Conservation (phyloP, 2,329 filamentous ascomycete species). For the Emydomyces testavorans region DNA sequence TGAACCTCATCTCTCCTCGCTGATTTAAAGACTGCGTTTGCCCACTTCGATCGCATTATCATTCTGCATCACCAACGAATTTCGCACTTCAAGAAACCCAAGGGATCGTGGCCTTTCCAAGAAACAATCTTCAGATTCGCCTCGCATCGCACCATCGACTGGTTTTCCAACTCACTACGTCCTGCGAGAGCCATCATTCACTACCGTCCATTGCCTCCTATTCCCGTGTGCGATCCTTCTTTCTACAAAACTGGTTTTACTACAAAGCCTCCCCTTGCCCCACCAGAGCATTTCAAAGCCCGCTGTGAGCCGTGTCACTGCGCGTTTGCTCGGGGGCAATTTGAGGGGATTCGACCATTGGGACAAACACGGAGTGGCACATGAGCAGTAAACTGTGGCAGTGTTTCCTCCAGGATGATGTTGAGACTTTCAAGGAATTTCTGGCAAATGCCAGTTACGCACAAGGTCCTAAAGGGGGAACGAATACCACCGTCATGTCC, state of each 20-base stretch:
- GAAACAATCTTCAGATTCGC: not conserved
- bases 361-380: conserved; percentile 39
- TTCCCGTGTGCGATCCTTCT: too few relatives aligned
- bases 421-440: conserved; percentile 84
- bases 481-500: conserved; percentile 20
- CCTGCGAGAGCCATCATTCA: not conserved
- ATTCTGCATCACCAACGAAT: not conserved
- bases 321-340: conserved; percentile 9
- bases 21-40: not conserved
- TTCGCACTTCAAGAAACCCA: not conserved
- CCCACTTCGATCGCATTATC: conserved; percentile 4
- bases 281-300: conserved; percentile 1
- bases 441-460: conserved; percentile 59
- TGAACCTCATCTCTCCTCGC: not conserved
- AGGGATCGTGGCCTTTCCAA: not conserved
- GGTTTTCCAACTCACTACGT: not conserved
- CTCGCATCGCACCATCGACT: conserved; percentile 1
- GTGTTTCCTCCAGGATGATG: conserved; percentile 93
- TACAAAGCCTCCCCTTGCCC: not conserved
- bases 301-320: conserved; percentile 12
- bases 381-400: conserved; percentile 98
- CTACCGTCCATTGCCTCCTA: not conserved
- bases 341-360: conserved; percentile 4
- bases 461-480: conserved; percentile 22
- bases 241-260: not conserved